A percentile compares a stretch with the other conserved stretches of the same genome.
These are phyloP conservation scores for Pseudonitzschia delicatissima DNA, from an alignment of 108 stramenopile species.

Conservation along the genomic window DNA sequence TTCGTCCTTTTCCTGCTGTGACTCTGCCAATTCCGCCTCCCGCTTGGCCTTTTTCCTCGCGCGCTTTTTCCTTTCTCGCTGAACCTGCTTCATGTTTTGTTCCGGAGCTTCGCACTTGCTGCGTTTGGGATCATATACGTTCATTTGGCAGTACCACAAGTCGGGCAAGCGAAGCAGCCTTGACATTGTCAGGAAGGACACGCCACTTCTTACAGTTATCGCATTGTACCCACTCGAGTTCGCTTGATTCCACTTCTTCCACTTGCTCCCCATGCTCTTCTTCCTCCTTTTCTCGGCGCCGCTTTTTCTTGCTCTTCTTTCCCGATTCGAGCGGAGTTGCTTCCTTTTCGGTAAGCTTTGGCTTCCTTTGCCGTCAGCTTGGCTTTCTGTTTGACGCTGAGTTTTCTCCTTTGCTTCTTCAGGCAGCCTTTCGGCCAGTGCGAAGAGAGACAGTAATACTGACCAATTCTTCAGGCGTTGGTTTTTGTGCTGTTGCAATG, in stretches of 20 bases:
- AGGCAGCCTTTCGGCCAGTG: constrained; percentile 61
- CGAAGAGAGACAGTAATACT: constrained; percentile 37
- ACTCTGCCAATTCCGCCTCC: constrained; percentile 30
- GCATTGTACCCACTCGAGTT: constrained; percentile 83
- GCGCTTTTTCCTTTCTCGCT: constrained; percentile 55
- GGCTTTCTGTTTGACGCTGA: background rate
- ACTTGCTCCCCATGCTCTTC: constrained; percentile 29
- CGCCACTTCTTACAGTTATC: constrained; percentile 88
- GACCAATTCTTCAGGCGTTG: no score
- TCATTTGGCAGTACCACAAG: constrained; percentile 85
- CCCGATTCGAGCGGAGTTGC: constrained; percentile 1
- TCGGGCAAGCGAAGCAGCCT: constrained; percentile 64
- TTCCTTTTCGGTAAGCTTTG: constrained; percentile 33
- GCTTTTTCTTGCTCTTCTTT: constrained; percentile 63
- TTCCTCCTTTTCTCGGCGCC: constrained; percentile 17
- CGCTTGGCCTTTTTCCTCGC: constrained; percentile 43
- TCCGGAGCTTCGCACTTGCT: constrained; percentile 68
- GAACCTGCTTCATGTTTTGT: constrained; percentile 65
- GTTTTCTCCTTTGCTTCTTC: constrained; percentile 13
- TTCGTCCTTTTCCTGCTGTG: constrained; percentile 17
- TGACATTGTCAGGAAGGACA: constrained; percentile 59
- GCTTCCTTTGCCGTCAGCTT: background rate
- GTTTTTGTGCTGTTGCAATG: no score
- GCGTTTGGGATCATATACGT: constrained; percentile 62
- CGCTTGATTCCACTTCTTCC: constrained; percentile 15